A percentile compares a stretch with the other conserved stretches of the same genome.
Evolutionary conservation across 2,329 filamentous ascomycete species (phyloP).

Genomic region (Bipolaris sorokiniana): DNA sequence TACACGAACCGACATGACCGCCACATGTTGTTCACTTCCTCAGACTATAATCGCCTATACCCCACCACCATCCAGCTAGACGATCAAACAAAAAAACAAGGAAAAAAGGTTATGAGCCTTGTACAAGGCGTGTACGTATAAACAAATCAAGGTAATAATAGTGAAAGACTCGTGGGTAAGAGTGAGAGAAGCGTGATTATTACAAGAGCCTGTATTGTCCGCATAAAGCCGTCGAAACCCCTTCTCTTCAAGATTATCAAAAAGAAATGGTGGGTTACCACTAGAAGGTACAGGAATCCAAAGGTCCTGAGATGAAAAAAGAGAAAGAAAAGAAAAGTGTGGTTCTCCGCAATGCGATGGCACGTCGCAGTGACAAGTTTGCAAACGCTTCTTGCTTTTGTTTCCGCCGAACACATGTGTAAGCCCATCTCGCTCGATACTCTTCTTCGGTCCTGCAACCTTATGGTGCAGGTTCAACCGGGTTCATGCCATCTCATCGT

Average conservation of each 20-base stretch:
- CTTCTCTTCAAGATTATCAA: constrained; percentile 1
- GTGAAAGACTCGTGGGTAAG: background rate
- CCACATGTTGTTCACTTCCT: background rate
- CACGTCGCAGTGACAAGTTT: constrained; percentile 5
- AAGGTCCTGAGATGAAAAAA: background rate
- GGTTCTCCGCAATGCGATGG: background rate
- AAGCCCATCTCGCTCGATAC: background rate
- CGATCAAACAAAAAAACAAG: background rate
- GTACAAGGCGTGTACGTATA: background rate
- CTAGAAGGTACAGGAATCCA: background rate
- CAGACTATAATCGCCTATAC: background rate
- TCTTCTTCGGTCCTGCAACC: constrained; percentile 1
- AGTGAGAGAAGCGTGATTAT: constrained; percentile 9
- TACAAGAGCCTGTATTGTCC: constrained; percentile 14
- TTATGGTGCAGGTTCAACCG: constrained; percentile 1
- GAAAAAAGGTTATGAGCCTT: background rate
- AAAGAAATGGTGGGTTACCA: background rate
- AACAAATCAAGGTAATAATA: background rate
- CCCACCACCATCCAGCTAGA: background rate
- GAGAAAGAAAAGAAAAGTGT: no score
- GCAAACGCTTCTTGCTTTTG: constrained; percentile 12
- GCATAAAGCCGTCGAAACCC: constrained; percentile 7
- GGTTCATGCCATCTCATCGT: constrained; percentile 2
- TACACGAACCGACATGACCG: background rate
- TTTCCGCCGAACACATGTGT: constrained; percentile 3